Evolutionary conservation across 345 rosid species (phyloP), one percentile per base, ranked within the genome.

Genomic region (Euphorbia tirucalli): DNA sequence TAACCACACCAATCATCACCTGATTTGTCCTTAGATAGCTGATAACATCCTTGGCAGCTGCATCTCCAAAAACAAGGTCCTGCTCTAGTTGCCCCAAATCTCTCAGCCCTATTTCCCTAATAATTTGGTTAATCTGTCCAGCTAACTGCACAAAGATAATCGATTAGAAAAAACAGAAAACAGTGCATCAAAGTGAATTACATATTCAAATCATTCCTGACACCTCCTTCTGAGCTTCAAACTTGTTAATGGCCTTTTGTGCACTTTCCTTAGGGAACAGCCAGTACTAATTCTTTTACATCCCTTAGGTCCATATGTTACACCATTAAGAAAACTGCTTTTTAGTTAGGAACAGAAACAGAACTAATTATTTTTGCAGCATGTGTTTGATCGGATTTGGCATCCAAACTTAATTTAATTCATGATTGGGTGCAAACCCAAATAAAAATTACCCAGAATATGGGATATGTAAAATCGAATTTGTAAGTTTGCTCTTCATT

Each of bases 21-120:
- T 86, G 87, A 55, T 82, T 85, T 58, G 84, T 83, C 82, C 98
- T 90, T 65, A 91, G 78, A 79, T 75, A 87, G 76, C 66, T 88
- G 82, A 94, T 91, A 71, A 94, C 96, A 46, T 94, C 98, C 70
- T 89, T 92, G 30, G 96, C 91, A 72, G 84, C 97, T 41, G 96
- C 96, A 84, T 94, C 97, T 55, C 98, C 98, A 71, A 94, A 94
- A 62, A 94, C 98, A 83, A 92, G 95, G 86, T 94, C 97, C 87
- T 94, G 97, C 79, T 94, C 98, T 71, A 92, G 85, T 83, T 94
- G 95, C 73, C 98, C 98, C 31, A 92, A 84, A 43, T 92, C 96
- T 70, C 96, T 83, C 72, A 94, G 93, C 35, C 90, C 89, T 31
- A 69, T 61, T 41, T 94, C 92, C 78, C 90, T 83, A 46, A 94